A percentile compares a stretch with the other conserved stretches of the same genome.
phyloP scores from a whole-genome alignment of 495 filamentous ascomycete genomes.

The Aspergillus nanangensis region DNA sequence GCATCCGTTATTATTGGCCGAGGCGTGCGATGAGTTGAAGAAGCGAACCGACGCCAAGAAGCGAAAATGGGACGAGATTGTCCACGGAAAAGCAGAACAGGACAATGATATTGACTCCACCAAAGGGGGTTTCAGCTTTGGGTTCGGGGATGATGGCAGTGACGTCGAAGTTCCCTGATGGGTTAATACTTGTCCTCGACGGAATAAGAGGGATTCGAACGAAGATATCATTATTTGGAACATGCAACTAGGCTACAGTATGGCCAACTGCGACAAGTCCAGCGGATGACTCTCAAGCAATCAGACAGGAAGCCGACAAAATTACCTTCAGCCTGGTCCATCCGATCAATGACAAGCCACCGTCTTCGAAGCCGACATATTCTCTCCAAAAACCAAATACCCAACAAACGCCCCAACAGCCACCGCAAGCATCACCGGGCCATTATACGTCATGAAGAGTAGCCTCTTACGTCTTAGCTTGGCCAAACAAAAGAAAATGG shows the following conservation, averaged over 20 bases:
- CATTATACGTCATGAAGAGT: conserved; percentile 99
- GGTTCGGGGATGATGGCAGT: conserved; percentile 64
- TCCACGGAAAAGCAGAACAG: conserved; percentile 41
- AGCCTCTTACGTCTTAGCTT: conserved; percentile 58
- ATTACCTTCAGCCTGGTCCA: no score
- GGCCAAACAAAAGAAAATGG: not conserved
- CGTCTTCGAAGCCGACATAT: conserved; percentile 67
- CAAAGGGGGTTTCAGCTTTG: conserved; percentile 72
- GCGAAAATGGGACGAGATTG: conserved; percentile 80
- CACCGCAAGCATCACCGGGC: conserved; percentile 91
- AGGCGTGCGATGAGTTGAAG: conserved; percentile 60
- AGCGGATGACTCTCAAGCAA: no score
- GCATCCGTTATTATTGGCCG: conserved; percentile 61
- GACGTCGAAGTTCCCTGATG: conserved; percentile 52
- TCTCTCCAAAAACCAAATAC: conserved; percentile 74
- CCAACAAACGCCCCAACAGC: conserved; percentile 85
- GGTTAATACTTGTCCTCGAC: no score
- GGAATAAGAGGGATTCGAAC: no score
- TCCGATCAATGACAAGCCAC: conserved; percentile 79
- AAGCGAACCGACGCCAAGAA: conserved; percentile 60
- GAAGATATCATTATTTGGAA: no score
- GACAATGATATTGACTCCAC: conserved; percentile 36
- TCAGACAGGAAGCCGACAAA: no score
- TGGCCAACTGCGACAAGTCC: no score
- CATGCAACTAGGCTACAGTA: no score